A percentile compares a stretch with the other conserved stretches of the same genome.
Conservation (phyloP, 2,329 filamentous ascomycete genomes). For the Phaeosphaeria sp. region DNA sequence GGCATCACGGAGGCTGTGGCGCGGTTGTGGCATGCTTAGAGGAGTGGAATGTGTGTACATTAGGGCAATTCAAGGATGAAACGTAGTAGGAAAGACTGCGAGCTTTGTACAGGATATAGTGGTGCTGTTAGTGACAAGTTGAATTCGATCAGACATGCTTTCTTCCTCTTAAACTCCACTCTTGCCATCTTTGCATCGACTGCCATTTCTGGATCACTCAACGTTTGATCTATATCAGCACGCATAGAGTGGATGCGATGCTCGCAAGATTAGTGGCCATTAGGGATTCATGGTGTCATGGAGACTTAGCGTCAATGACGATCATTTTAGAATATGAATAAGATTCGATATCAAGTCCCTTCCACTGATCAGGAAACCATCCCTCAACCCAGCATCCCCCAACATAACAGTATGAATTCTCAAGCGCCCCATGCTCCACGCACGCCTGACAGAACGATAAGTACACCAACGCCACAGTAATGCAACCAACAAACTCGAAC, state of each 20-base stretch:
- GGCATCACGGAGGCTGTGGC: constrained; percentile 89
- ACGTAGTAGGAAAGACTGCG: background rate
- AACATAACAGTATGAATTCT: background rate
- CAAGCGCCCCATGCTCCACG: background rate
- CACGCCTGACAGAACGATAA: background rate
- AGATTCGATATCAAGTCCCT: background rate
- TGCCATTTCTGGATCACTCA: background rate
- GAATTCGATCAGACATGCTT: background rate
- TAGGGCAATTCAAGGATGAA: constrained; percentile 2
- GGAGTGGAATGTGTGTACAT: constrained; percentile 11
- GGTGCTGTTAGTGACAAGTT: background rate
- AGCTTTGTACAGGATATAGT: background rate
- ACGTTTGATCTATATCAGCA: background rate
- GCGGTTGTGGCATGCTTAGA: constrained; percentile 83
- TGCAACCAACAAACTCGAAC: background rate
- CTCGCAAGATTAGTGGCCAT: too few species aligned
- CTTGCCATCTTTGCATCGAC: background rate
- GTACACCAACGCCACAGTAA: background rate
- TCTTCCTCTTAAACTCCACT: background rate
- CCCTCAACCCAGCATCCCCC: background rate
- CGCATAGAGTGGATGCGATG: too few species aligned
- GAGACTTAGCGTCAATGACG: background rate
- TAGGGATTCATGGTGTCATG: too few species aligned
- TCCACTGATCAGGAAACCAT: background rate
- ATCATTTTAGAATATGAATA: background rate